Percentiles rank a stretch among this genome's conserved stretches.
phyloP scores from a whole-genome alignment of 176 grass and related monocot species.

The Oryza meyeriana region DNA sequence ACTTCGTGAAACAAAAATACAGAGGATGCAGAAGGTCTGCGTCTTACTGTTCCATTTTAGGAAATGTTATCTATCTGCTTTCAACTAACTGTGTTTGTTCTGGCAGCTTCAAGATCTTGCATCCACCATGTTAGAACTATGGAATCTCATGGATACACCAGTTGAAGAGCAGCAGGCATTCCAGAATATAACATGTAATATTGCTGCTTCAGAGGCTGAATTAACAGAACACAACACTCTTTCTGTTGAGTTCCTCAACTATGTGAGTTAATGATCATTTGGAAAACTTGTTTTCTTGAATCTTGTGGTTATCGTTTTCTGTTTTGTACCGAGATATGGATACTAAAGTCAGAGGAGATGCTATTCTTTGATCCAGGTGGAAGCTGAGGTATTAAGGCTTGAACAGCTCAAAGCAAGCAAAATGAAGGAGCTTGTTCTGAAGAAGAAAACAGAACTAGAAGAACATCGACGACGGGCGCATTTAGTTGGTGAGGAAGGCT shows the following conservation, averaged over 20 bases:
- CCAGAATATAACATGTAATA: conserved; percentile 77
- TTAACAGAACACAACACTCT: conserved; percentile 66
- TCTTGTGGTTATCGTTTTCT: background rate
- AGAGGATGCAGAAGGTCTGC: conserved; percentile 71
- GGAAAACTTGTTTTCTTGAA: background rate
- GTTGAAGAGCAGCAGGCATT: conserved; percentile 71
- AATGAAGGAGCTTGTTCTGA: conserved; percentile 76
- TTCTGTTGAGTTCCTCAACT: conserved; percentile 56
- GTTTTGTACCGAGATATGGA: background rate
- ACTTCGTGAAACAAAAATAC: conserved; percentile 50
- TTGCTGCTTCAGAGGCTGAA: conserved; percentile 81
- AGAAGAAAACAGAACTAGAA: conserved; percentile 79
- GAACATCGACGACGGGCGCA: conserved; percentile 48
- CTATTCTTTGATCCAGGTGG: conserved; percentile 52
- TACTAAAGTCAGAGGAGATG: background rate
- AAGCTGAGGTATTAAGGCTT: conserved; percentile 64
- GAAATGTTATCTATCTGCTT: background rate
- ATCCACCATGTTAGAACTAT: conserved; percentile 64
- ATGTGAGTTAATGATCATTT: conserved; percentile 43
- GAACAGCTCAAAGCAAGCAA: conserved; percentile 68
- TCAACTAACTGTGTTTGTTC: conserved; percentile 17
- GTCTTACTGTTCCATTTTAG: background rate
- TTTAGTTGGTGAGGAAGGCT: conserved; percentile 43
- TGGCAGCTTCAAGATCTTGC: conserved; percentile 92
- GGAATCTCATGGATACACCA: conserved; percentile 92